These are phyloP conservation scores for Urtica urens DNA, from an alignment of 306 rosid species.

Conservation along the genomic window DNA sequence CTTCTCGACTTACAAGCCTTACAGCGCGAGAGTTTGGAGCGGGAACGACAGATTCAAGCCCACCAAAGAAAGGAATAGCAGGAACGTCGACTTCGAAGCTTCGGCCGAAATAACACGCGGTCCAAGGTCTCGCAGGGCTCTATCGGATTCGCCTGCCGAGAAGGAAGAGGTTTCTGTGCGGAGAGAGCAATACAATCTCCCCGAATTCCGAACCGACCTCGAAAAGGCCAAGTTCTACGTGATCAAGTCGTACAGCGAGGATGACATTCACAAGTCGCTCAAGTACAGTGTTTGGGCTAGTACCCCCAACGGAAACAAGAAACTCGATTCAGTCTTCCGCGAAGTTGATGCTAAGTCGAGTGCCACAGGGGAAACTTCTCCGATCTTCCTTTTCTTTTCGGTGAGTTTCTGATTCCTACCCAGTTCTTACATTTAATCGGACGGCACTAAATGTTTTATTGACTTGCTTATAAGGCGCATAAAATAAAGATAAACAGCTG, in stretches of 20 bases:
- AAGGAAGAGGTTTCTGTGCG: slow-evolving; percentile 29
- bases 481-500: too few relatives aligned
- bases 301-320: slow-evolving; percentile 62
- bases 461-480: too few relatives aligned
- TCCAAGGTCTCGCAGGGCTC: slow-evolving; percentile 45
- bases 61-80: slow-evolving; percentile 19
- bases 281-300: slow-evolving; percentile 87
- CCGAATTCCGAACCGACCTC: slow-evolving; percentile 45
- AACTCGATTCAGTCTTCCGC: slow-evolving; percentile 48
- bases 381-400: slow-evolving; percentile 77
- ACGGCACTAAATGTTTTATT: too few relatives aligned
- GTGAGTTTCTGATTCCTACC: too few relatives aligned
- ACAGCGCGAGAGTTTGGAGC: slow-evolving; percentile 25
- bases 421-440: too few relatives aligned
- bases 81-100: slow-evolving; percentile 36
- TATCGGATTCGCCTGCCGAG: slow-evolving; percentile 24
- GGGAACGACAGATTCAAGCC: slow-evolving; percentile 25
- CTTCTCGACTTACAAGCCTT: slow-evolving; percentile 16
- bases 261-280: slow-evolving; percentile 63
- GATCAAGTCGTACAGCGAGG: slow-evolving; percentile 85
- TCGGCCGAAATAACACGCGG: slow-evolving; percentile 48
- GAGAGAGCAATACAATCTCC: slow-evolving; percentile 48
- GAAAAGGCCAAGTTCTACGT: slow-evolving; percentile 57
- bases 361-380: slow-evolving; percentile 38
- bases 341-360: slow-evolving; percentile 42